These are phyloP conservation scores for Hansenula sp. DNA, from an alignment of 1,139 yeast genomes.

Conservation along the genomic window DNA sequence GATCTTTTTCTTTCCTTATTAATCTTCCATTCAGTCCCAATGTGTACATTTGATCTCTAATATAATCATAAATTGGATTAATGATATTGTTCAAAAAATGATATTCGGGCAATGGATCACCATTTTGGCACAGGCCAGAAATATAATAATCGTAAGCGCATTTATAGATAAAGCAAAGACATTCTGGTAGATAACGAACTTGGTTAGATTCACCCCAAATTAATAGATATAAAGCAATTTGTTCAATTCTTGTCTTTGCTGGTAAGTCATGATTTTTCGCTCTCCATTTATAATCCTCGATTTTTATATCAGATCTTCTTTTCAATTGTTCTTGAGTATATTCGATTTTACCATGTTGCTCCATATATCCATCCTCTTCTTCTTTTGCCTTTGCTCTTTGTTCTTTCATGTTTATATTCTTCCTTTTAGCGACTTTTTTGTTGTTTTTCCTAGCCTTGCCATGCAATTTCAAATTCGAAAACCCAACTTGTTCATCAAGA, in stretches of 20 bases:
- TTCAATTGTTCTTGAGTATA: constrained; percentile 44
- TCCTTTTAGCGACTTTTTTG: constrained; percentile 29
- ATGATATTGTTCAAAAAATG: constrained; percentile 61
- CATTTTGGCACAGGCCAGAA: constrained; percentile 6
- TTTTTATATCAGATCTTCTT: constrained; percentile 52
- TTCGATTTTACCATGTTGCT: constrained; percentile 25
- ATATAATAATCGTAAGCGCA: constrained; percentile 63
- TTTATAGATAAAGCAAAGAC: constrained; percentile 74
- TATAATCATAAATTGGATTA: constrained; percentile 69
- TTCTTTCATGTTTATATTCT: constrained; percentile 29
- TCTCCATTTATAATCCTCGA: constrained; percentile 62
- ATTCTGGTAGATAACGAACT: constrained; percentile 80
- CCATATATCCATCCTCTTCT: constrained; percentile 26
- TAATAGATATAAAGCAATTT: constrained; percentile 63
- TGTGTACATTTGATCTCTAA: constrained; percentile 52
- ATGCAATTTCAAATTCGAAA: constrained; percentile 35
- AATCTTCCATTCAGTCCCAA: constrained; percentile 30
- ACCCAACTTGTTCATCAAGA: constrained; percentile 57
- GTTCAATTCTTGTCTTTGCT: constrained; percentile 55
- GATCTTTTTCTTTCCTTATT: constrained; percentile 59
- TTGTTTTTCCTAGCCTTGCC: constrained; percentile 32
- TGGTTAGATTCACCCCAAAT: constrained; percentile 94
- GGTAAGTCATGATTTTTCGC: constrained; percentile 51
- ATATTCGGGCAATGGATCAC: constrained; percentile 22
- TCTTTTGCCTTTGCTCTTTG: constrained; percentile 27